These are phyloP conservation scores for Solanum pinnatisectum DNA, from an alignment of 257 asterid species.

Conservation along the genomic window DNA sequence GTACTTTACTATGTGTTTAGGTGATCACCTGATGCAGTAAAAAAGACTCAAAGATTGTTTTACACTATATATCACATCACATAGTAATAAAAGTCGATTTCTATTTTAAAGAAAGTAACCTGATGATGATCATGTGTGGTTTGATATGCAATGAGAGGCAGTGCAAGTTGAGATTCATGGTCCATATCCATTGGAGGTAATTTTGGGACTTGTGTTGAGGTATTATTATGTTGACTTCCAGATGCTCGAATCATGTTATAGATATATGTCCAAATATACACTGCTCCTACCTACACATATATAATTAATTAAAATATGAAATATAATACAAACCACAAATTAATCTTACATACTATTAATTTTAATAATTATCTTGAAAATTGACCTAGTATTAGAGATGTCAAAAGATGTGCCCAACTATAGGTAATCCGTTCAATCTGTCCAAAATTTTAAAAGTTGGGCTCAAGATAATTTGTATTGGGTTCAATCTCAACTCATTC, in stretches of 20 bases:
- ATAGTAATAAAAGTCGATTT: too few relatives aligned
- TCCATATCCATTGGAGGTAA: background rate
- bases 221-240: background rate
- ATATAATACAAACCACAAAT: background rate
- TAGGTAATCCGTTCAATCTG: too few relatives aligned
- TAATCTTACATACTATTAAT: background rate
- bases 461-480: too few relatives aligned
- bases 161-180: background rate
- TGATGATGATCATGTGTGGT: background rate
- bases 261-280: conserved; percentile 22
- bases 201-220: background rate
- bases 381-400: too few relatives aligned
- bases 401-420: too few relatives aligned
- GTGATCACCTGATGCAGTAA: too few relatives aligned
- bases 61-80: background rate
- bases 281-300: conserved; percentile 5
- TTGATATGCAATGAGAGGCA: background rate
- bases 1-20: too few relatives aligned
- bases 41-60: too few relatives aligned
- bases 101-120: background rate
- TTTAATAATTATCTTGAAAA: too few relatives aligned
- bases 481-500: too few relatives aligned
- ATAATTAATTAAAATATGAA: too few relatives aligned
- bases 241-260: conserved; percentile 16
- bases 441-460: too few relatives aligned